A percentile compares a stretch with the other conserved stretches of the same genome.
Conservation (phyloP, 352 stramenopile genomes). For the Pythium vanterpoolii region DNA sequence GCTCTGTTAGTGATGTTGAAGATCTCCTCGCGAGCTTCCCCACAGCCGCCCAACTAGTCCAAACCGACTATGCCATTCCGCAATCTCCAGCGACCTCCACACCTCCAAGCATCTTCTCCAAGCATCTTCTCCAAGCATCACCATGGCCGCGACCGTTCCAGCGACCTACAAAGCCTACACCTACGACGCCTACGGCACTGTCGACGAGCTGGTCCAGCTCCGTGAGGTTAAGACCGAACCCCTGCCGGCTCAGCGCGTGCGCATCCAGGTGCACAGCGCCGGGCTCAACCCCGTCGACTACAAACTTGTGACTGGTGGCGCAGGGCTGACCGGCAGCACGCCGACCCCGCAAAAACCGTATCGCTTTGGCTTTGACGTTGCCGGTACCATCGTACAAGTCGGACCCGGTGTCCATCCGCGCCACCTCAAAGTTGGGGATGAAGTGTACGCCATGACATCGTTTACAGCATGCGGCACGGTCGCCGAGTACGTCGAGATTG, state of each 20-base stretch:
- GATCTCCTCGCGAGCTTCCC: not conserved
- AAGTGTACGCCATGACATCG: constrained; percentile 24
- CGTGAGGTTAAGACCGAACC: not conserved
- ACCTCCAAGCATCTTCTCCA: not conserved
- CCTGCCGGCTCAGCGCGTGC: constrained; percentile 7
- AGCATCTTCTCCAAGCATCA: not conserved
- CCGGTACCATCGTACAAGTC: constrained; percentile 11
- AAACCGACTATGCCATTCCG: not conserved
- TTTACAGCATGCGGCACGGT: constrained; percentile 25
- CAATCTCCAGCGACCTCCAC: not conserved
- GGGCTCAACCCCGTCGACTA: constrained; percentile 20
- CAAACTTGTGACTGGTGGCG: constrained; percentile 3
- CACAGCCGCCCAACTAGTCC: no score
- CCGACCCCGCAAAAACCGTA: constrained; percentile 16
- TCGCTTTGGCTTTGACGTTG: constrained; percentile 16
- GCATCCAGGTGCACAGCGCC: constrained; percentile 18
- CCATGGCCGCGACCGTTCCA: constrained; percentile 2
- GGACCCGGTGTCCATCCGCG: constrained; percentile 14
- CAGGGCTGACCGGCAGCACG: constrained; percentile 1
- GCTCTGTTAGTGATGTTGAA: no score
- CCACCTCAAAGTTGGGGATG: constrained; percentile 12
- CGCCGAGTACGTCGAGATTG: constrained; percentile 40
- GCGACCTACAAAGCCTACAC: constrained; percentile 16
- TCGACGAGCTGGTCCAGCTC: constrained; percentile 2
- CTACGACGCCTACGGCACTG: constrained; percentile 8